Percentiles rank a stretch among this genome's conserved stretches.
These are phyloP conservation scores for Camelina neglecta DNA, from an alignment of 345 rosid species.

Conservation along the genomic window DNA sequence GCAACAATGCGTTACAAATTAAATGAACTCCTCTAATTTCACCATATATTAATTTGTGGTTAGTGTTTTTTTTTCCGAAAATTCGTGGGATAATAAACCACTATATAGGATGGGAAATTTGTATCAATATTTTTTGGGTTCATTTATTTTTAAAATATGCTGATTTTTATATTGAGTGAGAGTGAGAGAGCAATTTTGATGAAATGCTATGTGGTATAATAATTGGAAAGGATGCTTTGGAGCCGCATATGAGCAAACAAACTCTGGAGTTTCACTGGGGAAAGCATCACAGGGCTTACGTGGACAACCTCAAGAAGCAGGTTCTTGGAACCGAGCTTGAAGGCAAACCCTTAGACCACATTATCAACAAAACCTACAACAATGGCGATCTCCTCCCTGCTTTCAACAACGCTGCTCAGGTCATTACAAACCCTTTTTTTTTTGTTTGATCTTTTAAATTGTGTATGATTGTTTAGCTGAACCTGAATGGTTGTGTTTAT, in stretches of 20 bases:
- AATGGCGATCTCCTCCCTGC: slow-evolving; percentile 82
- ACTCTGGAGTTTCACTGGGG: slow-evolving; percentile 95
- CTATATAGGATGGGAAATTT: too few species aligned
- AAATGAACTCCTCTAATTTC: not conserved
- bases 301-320: slow-evolving; percentile 87
- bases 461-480: slow-evolving; percentile 22
- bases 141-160: too few species aligned
- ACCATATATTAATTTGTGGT: too few species aligned
- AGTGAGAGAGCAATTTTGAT: slow-evolving; percentile 23
- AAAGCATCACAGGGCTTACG: slow-evolving; percentile 88
- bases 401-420: slow-evolving; percentile 97
- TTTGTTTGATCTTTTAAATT: not conserved
- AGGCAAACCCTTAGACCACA: slow-evolving; percentile 66
- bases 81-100: too few species aligned
- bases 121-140: too few species aligned
- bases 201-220: slow-evolving; percentile 2
- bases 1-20: slow-evolving; percentile 13
- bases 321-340: slow-evolving; percentile 75
- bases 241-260: slow-evolving; percentile 88
- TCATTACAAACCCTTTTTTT: slow-evolving; percentile 16
- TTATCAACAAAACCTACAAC: slow-evolving; percentile 60
- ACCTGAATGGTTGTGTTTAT: slow-evolving; percentile 25
- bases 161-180: slow-evolving; percentile 11
- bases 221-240: slow-evolving; percentile 70
- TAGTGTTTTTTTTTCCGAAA: not conserved